Base-by-base conservation (phyloP, 768 basidiomycete genomes). In the Leccinum broughii region DNA sequence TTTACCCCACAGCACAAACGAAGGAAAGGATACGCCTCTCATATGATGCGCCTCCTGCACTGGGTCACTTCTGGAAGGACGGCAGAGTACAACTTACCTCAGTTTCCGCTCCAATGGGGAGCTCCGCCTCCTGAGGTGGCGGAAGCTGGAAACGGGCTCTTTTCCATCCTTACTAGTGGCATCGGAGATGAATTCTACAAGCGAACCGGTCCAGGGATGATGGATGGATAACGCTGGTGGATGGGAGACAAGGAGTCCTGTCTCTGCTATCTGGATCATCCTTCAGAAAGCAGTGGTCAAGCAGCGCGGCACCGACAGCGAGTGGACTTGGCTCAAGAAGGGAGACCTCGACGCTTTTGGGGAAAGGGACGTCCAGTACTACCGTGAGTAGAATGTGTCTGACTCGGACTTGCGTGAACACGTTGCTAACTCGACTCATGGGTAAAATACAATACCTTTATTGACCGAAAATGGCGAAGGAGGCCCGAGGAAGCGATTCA, bases 1-100 rank as follows among this genome's bases (percentile, higher is more conserved):
- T 88, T 79, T 67, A 86, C 85, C 6, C 82, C 83, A 15, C 67
- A 75, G 0, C 57, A 66, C 32, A 76, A 84, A 26, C 78, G 85
- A 56, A 72, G 78, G 11, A 80, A 80, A 55, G 86, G 87, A 20
- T 88, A 86, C 61, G 85, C 82, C 14, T 67, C 70, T 11, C 83
- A 85, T 61, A 85, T 87, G 85, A 85, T 88, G 85, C 76, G 81
- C 15, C 77, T 89, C 26, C 57, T 89, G 32, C 86, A 89, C 65
- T 83, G 80, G 79, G 78, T 83, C 14, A 70, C 82, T 39, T 81
- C 80, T 6, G 73, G 76, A 13, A 30, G 64, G 58, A 54, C 54
- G 64, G 2, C 66, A 65, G 28, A 69, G 69, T n/a, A 56, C 52
- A 51, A 62, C 65, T 76, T 76, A 63, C 75, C 66, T 9, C 53